These are phyloP conservation scores for Yamadazyma oceani DNA, from an alignment of 1,139 yeast species.

Conservation along the genomic window DNA sequence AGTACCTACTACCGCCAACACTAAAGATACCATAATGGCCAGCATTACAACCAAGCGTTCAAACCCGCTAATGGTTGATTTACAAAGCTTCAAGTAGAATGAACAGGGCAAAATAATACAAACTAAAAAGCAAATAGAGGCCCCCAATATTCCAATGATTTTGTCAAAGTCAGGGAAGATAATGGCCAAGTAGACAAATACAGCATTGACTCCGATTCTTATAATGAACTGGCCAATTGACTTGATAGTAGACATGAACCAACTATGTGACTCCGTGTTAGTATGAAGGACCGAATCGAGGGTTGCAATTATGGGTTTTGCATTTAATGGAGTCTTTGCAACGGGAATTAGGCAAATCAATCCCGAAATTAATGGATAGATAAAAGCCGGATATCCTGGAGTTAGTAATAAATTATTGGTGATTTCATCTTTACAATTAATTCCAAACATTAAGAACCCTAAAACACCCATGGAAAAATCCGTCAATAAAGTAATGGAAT, in stretches of 20 bases:
- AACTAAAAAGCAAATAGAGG: constrained; percentile 55
- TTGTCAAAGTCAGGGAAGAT: constrained; percentile 60
- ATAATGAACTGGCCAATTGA: constrained; percentile 22
- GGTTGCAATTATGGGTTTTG: constrained; percentile 82
- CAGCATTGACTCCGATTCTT: constrained; percentile 48
- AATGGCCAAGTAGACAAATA: constrained; percentile 51
- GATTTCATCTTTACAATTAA: constrained; percentile 71
- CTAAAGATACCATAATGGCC: constrained; percentile 24
- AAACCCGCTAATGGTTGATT: constrained; percentile 18
- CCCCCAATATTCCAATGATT: constrained; percentile 56
- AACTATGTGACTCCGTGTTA: constrained; percentile 13
- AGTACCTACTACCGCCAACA: constrained; percentile 38
- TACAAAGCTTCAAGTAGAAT: constrained; percentile 48
- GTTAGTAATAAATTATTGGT: constrained; percentile 73
- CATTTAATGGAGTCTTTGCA: constrained; percentile 84
- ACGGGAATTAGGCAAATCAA: constrained; percentile 81
- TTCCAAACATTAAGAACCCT: constrained; percentile 90
- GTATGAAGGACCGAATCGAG: constrained; percentile 35
- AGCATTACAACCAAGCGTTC: constrained; percentile 25
- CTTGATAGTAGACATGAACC: constrained; percentile 15
- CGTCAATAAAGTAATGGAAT: constrained; percentile 64
- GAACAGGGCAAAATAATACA: constrained; percentile 58
- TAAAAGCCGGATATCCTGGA: constrained; percentile 69
- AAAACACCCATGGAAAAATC: constrained; percentile 76
- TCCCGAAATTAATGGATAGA: constrained; percentile 62